Evolutionary conservation across 257 asterid species (phyloP), one percentile per base, ranked within the genome.

Genomic region (Plectranthus barbatus): DNA sequence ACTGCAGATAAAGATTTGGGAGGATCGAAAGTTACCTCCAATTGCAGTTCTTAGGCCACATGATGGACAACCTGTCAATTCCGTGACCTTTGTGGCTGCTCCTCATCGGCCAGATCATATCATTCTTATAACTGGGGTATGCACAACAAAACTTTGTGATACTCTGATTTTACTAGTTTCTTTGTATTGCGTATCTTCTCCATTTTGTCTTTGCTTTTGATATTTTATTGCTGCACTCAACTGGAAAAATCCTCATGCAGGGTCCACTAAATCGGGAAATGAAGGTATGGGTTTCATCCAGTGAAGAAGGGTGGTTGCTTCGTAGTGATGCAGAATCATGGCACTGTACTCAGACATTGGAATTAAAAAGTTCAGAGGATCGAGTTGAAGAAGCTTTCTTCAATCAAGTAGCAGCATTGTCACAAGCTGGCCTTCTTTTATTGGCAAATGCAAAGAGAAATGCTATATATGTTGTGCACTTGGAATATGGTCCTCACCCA

Each of bases 301-400:
- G 96, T 81, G 97, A 90, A 75, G 99, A 93, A 73, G 99, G 99
- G 15, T 90, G 96, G 96, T 79, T 93, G 77, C 97, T 87, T 72
- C 92, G 96, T 31, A 86, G 90, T 72, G 95, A 87, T 70, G 84
- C 87, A 29, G 99, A 90, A 75, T 86, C 92, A 14, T 90, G 99
- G 99, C 82, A 70, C 24, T 93, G 95, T 72, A 86, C 82, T 0
- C 99, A 93, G 78, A 86, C 83, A 10, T 72, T 90, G 80, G 97
- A 84, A 73, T 69, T 93, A 61, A 87, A 76, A 77, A 80, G 95
- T 77, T 84, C 97, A 6, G 95, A 84, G 75, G 75, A 81, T 45
- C 82, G 60, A 44, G 44, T 40, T 5, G 94, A 86, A 66, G 99
- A 87, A 62, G 88, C 91, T 41, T 93, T 93, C 84, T 93, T 93